Evolutionary conservation across 495 filamentous ascomycete genomes (phyloP).

Genomic region (Penicillium maclennaniae): DNA sequence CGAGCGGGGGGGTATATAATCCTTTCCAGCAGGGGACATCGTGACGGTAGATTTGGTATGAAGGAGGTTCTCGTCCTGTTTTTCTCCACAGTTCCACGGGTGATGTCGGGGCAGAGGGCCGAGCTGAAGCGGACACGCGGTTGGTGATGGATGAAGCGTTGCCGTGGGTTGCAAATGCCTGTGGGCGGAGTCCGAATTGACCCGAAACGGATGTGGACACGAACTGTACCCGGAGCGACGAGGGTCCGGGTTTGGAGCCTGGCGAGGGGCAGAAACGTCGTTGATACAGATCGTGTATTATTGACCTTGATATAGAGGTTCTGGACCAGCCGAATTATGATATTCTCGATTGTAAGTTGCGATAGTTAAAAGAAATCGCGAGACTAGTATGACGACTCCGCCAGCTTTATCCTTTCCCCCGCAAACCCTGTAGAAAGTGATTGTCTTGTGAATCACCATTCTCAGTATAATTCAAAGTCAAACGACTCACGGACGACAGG

Average conservation of each 20-base stretch:
- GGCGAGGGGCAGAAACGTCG: neutral
- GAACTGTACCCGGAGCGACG: conserved; percentile 33
- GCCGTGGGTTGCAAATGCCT: conserved; percentile 32
- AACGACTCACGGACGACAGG: conserved; percentile 10
- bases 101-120: conserved; percentile 41
- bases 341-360: neutral
- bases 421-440: neutral
- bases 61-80: conserved; percentile 25
- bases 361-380: conserved; percentile 10
- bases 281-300: neutral
- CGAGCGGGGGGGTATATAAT: conserved; percentile 44
- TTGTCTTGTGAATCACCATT: neutral
- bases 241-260: neutral
- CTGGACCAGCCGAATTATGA: neutral
- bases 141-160: conserved; percentile 27
- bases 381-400: conserved; percentile 6
- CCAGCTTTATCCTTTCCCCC: neutral
- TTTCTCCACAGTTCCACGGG: conserved; percentile 47
- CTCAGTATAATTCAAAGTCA: neutral
- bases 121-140: conserved; percentile 32
- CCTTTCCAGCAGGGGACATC: conserved; percentile 40
- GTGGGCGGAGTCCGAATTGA: conserved; percentile 30
- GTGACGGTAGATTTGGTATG: conserved; percentile 21
- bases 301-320: neutral
- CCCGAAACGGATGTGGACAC: conserved; percentile 39